Evolutionary conservation across 148 eudicot genomes (phyloP).

Genomic region (Amaranthus hypochondriacus): DNA sequence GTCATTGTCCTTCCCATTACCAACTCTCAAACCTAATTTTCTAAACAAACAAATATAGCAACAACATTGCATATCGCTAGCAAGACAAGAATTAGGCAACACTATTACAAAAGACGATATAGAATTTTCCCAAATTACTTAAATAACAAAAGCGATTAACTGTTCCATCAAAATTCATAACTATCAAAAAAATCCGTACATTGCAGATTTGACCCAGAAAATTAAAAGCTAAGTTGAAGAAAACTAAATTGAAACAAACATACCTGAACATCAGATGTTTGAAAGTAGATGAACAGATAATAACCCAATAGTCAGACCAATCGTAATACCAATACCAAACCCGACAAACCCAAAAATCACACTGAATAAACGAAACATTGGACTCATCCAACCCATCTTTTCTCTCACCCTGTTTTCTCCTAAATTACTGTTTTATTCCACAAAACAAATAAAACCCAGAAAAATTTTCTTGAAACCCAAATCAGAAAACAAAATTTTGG

Average conservation of each 20-base stretch:
- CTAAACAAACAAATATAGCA: neutral
- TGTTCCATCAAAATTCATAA: neutral
- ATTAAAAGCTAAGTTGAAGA: constrained; percentile 4
- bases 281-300: constrained; percentile 63
- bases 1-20: neutral
- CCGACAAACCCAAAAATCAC: constrained; percentile 59
- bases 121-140: no score
- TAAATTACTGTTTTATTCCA: neutral
- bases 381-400: constrained; percentile 50
- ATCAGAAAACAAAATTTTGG: constrained; percentile 2
- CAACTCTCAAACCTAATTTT: neutral
- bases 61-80: neutral
- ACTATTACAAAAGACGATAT: no score
- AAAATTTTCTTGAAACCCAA: constrained; percentile 15
- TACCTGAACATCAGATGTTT: constrained; percentile 69
- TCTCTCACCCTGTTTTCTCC: neutral
- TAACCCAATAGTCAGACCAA: constrained; percentile 78
- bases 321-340: constrained; percentile 64
- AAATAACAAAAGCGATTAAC: neutral
- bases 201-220: neutral
- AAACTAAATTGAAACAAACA: neutral
- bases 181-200: neutral
- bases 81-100: no score
- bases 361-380: constrained; percentile 37
- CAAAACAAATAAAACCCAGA: constrained; percentile 9